These are phyloP conservation scores for Fraxinus latifolia DNA, from an alignment of 305 asterid genomes.

Conservation along the genomic window DNA sequence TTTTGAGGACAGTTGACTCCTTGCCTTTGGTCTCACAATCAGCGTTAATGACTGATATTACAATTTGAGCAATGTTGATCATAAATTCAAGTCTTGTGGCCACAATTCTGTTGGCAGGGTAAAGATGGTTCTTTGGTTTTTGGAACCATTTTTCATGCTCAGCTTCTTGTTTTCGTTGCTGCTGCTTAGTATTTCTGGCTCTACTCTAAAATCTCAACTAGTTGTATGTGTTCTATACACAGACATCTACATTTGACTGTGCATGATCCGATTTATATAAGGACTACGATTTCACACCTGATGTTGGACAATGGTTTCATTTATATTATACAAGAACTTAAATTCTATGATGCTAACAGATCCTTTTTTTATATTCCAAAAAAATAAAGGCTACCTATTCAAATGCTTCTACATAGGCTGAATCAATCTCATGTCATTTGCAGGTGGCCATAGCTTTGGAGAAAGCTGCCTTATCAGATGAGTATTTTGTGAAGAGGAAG, in stretches of 20 bases:
- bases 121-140: background rate
- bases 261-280: background rate
- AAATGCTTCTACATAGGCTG: background rate
- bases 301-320: background rate
- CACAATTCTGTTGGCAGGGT: background rate
- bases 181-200: background rate
- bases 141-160: background rate
- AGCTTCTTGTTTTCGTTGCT: background rate
- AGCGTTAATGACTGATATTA: background rate
- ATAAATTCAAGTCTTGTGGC: background rate
- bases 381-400: background rate
- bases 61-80: background rate
- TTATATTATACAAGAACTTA: background rate
- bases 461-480: slow-evolving; percentile 93
- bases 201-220: background rate
- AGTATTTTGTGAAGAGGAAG: slow-evolving; percentile 92
- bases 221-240: background rate
- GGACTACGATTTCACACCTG: background rate
- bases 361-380: background rate
- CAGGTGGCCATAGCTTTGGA: slow-evolving; percentile 99
- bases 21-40: background rate
- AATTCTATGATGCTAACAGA: background rate
- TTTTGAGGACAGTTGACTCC: background rate
- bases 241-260: background rate
- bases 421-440: slow-evolving; percentile 13